Evolutionary conservation across 1,284 basidiomycete species (phyloP).

Genomic region (Cutaneotrichosporon sp.): DNA sequence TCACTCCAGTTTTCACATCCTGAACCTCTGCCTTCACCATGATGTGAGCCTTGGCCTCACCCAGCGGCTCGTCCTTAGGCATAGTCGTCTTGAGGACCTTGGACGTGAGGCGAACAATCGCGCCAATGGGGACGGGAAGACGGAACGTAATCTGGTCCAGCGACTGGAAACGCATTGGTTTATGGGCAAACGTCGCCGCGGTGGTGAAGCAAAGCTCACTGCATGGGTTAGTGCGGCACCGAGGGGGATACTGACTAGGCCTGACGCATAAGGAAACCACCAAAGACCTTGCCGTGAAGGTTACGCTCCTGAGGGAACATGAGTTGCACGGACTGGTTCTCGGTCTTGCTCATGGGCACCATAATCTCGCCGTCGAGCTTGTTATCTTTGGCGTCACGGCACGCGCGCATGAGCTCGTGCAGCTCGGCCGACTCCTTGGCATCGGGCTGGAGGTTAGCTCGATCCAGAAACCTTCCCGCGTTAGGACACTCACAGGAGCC

Average conservation of each 20-base stretch:
- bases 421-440: slow-evolving; percentile 62
- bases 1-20: slow-evolving; percentile 63
- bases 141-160: slow-evolving; percentile 73
- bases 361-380: slow-evolving; percentile 32
- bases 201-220: slow-evolving; percentile 68
- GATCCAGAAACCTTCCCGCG: too few relatives aligned
- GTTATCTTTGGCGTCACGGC: slow-evolving; percentile 30
- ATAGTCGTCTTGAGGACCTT: slow-evolving; percentile 53
- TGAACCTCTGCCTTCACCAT: slow-evolving; percentile 71
- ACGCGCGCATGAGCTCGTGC: slow-evolving; percentile 63
- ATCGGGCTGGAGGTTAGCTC: slow-evolving; percentile 51
- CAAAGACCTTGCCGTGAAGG: slow-evolving; percentile 75
- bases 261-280: slow-evolving; percentile 59
- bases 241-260: background rate
- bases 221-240: background rate
- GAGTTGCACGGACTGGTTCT: slow-evolving; percentile 47
- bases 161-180: slow-evolving; percentile 65
- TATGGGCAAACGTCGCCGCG: slow-evolving; percentile 63
- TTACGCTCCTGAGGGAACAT: slow-evolving; percentile 85
- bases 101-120: slow-evolving; percentile 66
- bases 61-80: slow-evolving; percentile 22
- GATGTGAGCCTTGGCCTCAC: slow-evolving; percentile 56
- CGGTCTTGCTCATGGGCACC: slow-evolving; percentile 43
- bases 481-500: slow-evolving; percentile 57
- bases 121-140: slow-evolving; percentile 75